Evolutionary conservation across 2,329 filamentous ascomycete genomes (phyloP), one percentile per base, ranked within the genome.

Genomic region (Pseudogymnoascus sp.): DNA sequence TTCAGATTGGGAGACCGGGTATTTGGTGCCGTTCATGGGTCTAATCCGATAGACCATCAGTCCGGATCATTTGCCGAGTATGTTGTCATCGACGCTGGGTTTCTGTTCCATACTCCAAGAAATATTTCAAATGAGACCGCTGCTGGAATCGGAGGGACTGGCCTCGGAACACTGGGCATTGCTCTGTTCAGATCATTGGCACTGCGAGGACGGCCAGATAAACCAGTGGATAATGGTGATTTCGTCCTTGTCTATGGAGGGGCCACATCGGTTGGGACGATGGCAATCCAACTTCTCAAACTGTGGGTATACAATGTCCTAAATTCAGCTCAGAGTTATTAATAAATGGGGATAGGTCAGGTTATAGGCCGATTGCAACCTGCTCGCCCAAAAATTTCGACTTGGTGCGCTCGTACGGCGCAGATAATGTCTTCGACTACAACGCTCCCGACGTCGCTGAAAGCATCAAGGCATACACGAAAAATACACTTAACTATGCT

Each of bases 161-260:
- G 59, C 14, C 38, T 66, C 1, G 61, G 28, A 3, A 66, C 61
- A 16, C 60, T 67, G 11, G 69, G 67, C 1, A 35, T 67, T 61
- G 66, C 68, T 6, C 54, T 69, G 18, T 70, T 59, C 37, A 37
- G 62, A 33, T 60, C 47, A 5, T 36, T 70, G 14, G 54, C 64
- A 37, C 22, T 70, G 25, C 65, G 65, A 4, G 68, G 65, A 1
- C 64, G 61, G 9, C 63, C 61, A 7, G 41, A 61, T 25, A 59
- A 65, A 36, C 65, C 65, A 6, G 60, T 60, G 25, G 47, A 57
- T 18, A 63, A 61, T 30, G 62, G 61, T 20, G 38, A 57, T 11
- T 38, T 58, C 16, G 70, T 82, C 0, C 67, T 82, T 1, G 73
- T 81, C 6, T 74, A 74, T 47, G 79, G 78, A 2, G 79, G 78